phyloP scores from a whole-genome alignment of 2,329 filamentous ascomycete genomes.

The Grosmannia huntii region DNA sequence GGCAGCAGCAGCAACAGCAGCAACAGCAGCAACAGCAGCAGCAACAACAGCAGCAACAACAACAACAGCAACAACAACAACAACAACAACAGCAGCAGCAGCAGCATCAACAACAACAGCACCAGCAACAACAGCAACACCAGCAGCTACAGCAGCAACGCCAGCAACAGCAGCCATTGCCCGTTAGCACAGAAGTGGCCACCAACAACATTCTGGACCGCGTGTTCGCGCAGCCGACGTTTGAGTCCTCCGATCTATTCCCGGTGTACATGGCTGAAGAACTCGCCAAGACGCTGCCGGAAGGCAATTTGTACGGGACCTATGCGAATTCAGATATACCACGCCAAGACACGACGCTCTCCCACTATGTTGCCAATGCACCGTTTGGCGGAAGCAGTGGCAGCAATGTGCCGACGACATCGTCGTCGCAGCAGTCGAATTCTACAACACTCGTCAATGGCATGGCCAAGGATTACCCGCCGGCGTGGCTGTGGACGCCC shows the following conservation, averaged over 20 bases:
- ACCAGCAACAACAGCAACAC: too few species aligned
- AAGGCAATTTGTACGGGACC: conserved; percentile 2
- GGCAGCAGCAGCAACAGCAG: neutral
- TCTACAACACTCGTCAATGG: conserved; percentile 22
- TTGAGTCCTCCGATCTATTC: conserved; percentile 24
- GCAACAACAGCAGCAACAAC: too few species aligned
- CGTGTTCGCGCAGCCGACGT: conserved; percentile 24
- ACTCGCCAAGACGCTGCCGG: conserved; percentile 5
- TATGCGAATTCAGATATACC: conserved; percentile 10
- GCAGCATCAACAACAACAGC: too few species aligned
- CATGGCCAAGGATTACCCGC: conserved; percentile 32
- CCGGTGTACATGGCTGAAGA: conserved; percentile 12
- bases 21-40: neutral
- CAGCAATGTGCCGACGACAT: neutral
- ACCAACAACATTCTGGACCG: conserved; percentile 19
- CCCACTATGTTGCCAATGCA: conserved; percentile 4
- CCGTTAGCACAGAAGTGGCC: neutral
- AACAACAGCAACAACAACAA: too few species aligned
- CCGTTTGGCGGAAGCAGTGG: neutral
- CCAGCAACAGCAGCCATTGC: neutral
- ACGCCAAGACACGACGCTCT: conserved; percentile 11
- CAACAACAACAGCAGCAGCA: too few species aligned
- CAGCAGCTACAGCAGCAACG: too few species aligned
- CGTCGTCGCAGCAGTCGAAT: neutral
- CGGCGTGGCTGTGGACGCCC: conserved; percentile 41